Base-by-base conservation (phyloP, 1,139 yeast genomes). In the Kodamaea sp. region DNA sequence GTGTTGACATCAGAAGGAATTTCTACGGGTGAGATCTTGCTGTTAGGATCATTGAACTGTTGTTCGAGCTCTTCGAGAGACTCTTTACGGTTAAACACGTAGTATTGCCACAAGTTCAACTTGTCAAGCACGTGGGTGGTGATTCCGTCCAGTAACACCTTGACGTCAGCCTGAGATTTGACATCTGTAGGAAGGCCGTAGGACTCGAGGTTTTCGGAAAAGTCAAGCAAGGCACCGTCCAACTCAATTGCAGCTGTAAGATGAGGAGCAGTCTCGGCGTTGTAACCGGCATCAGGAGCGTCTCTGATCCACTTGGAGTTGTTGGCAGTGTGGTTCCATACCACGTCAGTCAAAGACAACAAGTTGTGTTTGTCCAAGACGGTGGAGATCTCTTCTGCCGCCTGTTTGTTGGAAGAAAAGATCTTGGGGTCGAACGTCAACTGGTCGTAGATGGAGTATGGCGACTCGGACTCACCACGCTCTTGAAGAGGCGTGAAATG, bases 401-500 rank as follows among this genome's bases (percentile, higher is more conserved):
- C 76, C 11, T 51, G 39, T 1, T 62, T 60, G 30, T 64, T 64
- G 14, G 63, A 43, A 20, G 72, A 63, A 55, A 92, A 92, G 23
- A 80, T 61, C 0, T 51, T 57, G 0, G 84, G 78, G 54, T 92
- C 97, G 60, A 84, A 89, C 16, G 55, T 58, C 46, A 88, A 72
- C 60, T 92, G 97, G 57, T 92, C 97, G 50, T 66, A 83, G 34
- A 92, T 86, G 4, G 96, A 86, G 54, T 90, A 92, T 0, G 98
- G 97, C 7, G 97, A 89, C 56, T 90, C 76, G 1, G 96, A 86
- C 38, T 73, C 82, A 18, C 98, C 98, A 32, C 97, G 73, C 44
- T 80, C 66, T 59, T 90, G 97, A 44, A 92, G 69, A 0, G 98
- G 98, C 2, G 97, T 89, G 57, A 92, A 92, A 63, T 92, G 98